Evolutionary conservation across 2,329 filamentous ascomycete genomes (phyloP), one percentile per base, ranked within the genome.

Genomic region (Phialophora expanda): DNA sequence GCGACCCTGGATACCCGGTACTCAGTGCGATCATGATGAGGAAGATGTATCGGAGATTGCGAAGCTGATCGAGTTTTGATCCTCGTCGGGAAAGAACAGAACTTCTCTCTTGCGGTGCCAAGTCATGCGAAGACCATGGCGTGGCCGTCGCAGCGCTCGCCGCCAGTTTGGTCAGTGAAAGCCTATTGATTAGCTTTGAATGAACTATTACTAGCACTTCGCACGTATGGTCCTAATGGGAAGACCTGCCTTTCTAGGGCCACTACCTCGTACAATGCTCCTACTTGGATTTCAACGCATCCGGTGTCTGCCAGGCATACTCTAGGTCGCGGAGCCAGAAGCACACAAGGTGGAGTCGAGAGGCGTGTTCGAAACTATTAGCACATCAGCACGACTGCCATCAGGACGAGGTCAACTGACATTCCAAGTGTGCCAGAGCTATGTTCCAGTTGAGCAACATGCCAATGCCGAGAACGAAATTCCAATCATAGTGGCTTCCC

Each of bases 251-350:
- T 76, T 53, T 81, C 79, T 12, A 74, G 70, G 5, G 61, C 73
- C 22, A 82, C 76, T 50, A 74, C 76, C 2, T 74, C 73, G 67
- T 80, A 84, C 3, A 83, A 72, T 75, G 74, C 46, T 75, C 74
- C 79, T 79, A 83, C 26, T 78, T 74, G 17, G 66, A 62, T 56
- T 74, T 66, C 32, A 83, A 69, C 5, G 71, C 70, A 17, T 71
- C 71, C 0, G 81, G 82, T 1, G 77, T 82, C 11, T 76, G 67
- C 82, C 82, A 84, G 1, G 77, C 78, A 69, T 79, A 72, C 63
- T 83, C 81, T 2, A 78, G 76, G 64, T 84, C 81, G 12, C 80
- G 75, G 61, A 83, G 71, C 81, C 81, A 84, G 17, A 84, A 72
- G 7, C 81, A 73, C 1, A 84, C 64, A 4, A 84, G 69, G 75